Percentiles rank a stretch among this genome's conserved stretches.
phyloP scores from a whole-genome alignment of 768 basidiomycete genomes.

The Rhodosporidiobolus odoratus region DNA sequence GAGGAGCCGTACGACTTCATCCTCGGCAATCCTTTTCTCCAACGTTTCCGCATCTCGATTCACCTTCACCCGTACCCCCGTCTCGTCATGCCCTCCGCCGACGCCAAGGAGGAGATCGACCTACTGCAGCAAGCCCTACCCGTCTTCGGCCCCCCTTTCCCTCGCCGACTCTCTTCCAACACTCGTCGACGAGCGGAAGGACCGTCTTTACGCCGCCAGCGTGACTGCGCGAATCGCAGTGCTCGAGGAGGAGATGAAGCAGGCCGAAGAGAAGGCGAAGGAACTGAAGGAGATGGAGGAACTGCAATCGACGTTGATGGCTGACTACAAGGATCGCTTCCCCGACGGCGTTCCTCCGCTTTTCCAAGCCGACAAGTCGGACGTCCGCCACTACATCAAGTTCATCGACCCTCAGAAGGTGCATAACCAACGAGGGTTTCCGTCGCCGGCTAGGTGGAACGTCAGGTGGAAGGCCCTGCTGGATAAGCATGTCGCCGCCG shows the following conservation, averaged over 20 bases:
- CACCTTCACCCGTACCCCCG: not conserved
- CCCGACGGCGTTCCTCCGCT: not conserved
- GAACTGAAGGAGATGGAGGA: not conserved
- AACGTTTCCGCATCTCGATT: not conserved
- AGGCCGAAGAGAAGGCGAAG: not conserved
- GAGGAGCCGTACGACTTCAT: conserved; percentile 12
- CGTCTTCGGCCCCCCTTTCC: not conserved
- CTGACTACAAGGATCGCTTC: conserved; percentile 3
- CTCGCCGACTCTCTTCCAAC: not conserved
- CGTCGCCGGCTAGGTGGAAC: not conserved
- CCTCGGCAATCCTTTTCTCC: conserved; percentile 8
- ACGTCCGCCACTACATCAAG: not conserved
- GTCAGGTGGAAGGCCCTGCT: conserved; percentile 9
- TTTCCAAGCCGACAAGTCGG: not conserved
- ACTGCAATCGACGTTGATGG: not conserved
- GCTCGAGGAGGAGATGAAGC: not conserved
- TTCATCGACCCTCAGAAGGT: conserved; percentile 1
- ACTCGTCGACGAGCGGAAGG: too few relatives aligned
- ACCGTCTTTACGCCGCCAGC: not conserved
- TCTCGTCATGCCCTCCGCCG: not conserved
- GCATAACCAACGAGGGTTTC: conserved; percentile 10
- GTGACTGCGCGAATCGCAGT: too few relatives aligned
- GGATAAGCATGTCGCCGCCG: conserved; percentile 6
- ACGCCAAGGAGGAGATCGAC: not conserved
- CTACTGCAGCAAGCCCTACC: not conserved